Base-by-base conservation (phyloP, 1,284 basidiomycete genomes). In the Schizophyllum commune region DNA sequence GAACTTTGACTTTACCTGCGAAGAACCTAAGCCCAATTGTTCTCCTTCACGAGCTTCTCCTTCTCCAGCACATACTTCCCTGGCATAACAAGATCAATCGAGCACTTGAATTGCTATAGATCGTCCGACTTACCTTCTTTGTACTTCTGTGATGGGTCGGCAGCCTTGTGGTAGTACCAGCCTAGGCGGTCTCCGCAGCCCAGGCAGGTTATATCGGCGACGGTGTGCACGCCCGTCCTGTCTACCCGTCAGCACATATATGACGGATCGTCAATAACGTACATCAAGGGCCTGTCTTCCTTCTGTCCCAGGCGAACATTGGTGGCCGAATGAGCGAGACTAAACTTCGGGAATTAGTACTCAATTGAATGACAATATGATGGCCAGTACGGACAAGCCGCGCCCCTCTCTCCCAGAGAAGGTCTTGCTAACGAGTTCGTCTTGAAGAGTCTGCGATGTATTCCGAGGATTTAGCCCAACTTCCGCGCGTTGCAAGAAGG, bases 1-100 rank as follows among this genome's bases (percentile, higher is more conserved):
- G n/a, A n/a, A n/a, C n/a, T n/a, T n/a, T n/a, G n/a, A n/a, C n/a
- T n/a, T n/a, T n/a, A n/a, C n/a, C n/a, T n/a, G n/a, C n/a, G n/a
- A n/a, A n/a, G n/a, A n/a, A n/a, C n/a, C n/a, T n/a, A n/a, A n/a
- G 34, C 79, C 91, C 91, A 94, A 27, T 81, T 81, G 68, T 93
- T 93, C 69, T 92, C 88, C 70, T 93, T 93, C 59, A 90, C 76
- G 4, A 94, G 73, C 68, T 83, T 85, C 75, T 91, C 90, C 55
- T 87, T 80, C 70, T 94, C 92, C 53, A 94, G 77, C n/a, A 94
- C 79, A 68, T 88, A 93, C 71, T 93, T 93, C 9, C 89, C 91
- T 92, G 61, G 32, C 17, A 2, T 52, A 39, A 55, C 33, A 5
- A 62, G 58, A 27, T 58, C 58, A 52, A 11, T 39, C 9, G 9